Evolutionary conservation across 805 yeast genomes (phyloP), one percentile per base, ranked within the genome.

Genomic region (Pichia californica): DNA sequence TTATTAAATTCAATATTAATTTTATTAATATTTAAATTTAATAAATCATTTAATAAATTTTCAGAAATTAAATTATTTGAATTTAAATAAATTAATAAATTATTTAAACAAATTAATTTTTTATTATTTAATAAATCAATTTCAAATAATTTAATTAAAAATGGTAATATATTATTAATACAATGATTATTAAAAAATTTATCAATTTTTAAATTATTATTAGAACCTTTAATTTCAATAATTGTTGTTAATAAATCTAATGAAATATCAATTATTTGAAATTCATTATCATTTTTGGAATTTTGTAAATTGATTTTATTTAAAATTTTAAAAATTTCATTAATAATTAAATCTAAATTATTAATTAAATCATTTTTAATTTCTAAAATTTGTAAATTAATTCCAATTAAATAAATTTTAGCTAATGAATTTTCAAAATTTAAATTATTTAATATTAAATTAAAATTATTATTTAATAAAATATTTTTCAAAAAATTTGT

Each of bases 161-260:
- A 56, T 10, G 57, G 53, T 4, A 50, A 31, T 2, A 62, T 36
- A 8, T 45, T 42, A 6, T 41, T 26, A 5, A 39, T 35, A 7
- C 64, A 46, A 7, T 46, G 42, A 21, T 62, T 66, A 41, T 54
- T 56, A n/a, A 62, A 46, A 10, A 38, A 27, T 5, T 33, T 29
- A n/a, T 40, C 35, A 3, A 43, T 44, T 4, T 41, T n/a, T n/a
- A n/a, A n/a, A n/a, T n/a, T 32, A 3, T 35, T 31, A 5, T 32
- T 21, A 21, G 34, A 37, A 13, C 64, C 65, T 39, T 57, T 56
- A 33, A 64, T 72, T 59, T 88, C 96, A 52, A 83, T 73, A 7
- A 81, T 68, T 1, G 89, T 83, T 1, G 96, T 78, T 20, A 87
- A 67, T 27, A 91, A 60, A 59, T 91, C 98, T 19, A 89, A 63